Conservation (phyloP, 2,329 filamentous ascomycete species). For the Ceratocystis lukuohia region DNA sequence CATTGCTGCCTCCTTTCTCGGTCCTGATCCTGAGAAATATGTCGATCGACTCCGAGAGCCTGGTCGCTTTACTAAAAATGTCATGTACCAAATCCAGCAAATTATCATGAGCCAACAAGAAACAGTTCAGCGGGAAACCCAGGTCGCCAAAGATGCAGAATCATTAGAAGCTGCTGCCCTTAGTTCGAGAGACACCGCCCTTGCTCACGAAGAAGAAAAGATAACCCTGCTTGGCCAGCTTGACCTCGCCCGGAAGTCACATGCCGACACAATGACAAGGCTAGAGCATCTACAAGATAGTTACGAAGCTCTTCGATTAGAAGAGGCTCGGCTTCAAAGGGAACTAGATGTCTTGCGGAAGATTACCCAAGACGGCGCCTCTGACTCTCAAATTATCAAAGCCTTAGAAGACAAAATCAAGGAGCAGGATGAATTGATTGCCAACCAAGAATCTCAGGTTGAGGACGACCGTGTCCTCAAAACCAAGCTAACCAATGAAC, state of each 20-base stretch:
- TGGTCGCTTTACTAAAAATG: constrained; percentile 28
- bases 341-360: constrained; percentile 39
- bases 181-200: constrained; percentile 38
- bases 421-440: constrained; percentile 59
- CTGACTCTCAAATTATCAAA: constrained; percentile 39
- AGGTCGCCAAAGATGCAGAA: constrained; percentile 21
- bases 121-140: constrained; percentile 22
- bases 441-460: constrained; percentile 52
- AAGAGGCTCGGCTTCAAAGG: constrained; percentile 45
- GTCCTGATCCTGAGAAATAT: constrained; percentile 42
- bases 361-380: constrained; percentile 39
- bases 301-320: constrained; percentile 51
- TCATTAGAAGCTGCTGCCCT: constrained; percentile 28
- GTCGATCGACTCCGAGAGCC: constrained; percentile 33
- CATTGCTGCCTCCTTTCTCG: constrained; percentile 46
- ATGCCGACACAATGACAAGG: constrained; percentile 45
- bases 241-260: constrained; percentile 41
- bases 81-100: constrained; percentile 34
- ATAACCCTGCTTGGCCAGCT: constrained; percentile 38
- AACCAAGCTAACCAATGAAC: constrained; percentile 35
- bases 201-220: constrained; percentile 44
- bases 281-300: constrained; percentile 47
- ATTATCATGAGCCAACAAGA: constrained; percentile 33
- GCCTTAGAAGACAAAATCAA: constrained; percentile 44
- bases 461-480: constrained; percentile 38